phyloP scores from a whole-genome alignment of 2,329 filamentous ascomycete species.

The Hymenoscyphus fraxineus region DNA sequence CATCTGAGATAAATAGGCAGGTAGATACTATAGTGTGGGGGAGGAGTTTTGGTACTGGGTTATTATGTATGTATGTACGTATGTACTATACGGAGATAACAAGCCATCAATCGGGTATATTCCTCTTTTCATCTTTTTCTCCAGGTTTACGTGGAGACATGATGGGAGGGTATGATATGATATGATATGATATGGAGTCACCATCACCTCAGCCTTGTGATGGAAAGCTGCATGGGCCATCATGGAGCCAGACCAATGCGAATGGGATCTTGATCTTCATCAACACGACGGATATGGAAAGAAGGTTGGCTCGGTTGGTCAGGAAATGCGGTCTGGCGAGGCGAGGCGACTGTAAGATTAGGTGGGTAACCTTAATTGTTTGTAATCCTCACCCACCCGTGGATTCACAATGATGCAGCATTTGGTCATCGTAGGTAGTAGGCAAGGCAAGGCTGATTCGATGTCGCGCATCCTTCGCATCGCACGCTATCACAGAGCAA shows the following conservation, averaged over 20 bases:
- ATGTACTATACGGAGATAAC: neutral
- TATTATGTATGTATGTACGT: neutral
- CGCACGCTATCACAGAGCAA: conserved; percentile 4
- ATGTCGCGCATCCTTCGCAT: conserved; percentile 3
- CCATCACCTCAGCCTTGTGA: neutral
- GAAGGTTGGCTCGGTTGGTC: conserved; percentile 12
- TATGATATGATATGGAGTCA: no score
- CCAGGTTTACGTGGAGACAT: neutral
- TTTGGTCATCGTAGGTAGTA: conserved; percentile 8
- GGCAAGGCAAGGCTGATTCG: neutral
- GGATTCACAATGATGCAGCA: conserved; percentile 10
- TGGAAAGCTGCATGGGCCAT: neutral
- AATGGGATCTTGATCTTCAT: neutral
- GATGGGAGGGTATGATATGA: no score
- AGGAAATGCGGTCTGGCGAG: neutral
- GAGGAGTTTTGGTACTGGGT: neutral
- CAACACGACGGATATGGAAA: neutral
- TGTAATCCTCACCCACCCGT: neutral
- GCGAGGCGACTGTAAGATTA: no score
- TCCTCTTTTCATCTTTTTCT: neutral
- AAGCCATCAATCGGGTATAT: neutral
- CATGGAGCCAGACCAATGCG: neutral
- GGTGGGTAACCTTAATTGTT: neutral
- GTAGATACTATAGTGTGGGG: neutral
- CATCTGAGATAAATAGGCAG: conserved; percentile 12